These are phyloP conservation scores for Debaryomycetaceae sp. DNA, from an alignment of 1,139 yeast genomes.

Conservation along the genomic window DNA sequence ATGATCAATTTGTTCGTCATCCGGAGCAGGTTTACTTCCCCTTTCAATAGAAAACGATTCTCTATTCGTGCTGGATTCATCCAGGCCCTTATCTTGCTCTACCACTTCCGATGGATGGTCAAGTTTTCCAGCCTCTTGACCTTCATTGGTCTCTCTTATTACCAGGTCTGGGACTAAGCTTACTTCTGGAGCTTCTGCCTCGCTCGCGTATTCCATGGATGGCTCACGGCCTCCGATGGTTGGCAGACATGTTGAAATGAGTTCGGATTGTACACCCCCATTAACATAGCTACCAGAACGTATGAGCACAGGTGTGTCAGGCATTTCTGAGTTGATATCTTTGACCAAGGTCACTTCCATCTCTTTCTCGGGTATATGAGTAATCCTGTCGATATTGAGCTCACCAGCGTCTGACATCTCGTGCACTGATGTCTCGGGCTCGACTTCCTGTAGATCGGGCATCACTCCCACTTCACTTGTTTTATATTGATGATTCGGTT, in stretches of 20 bases:
- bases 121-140: too few species aligned
- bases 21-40: not conserved
- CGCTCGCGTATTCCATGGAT: too few species aligned
- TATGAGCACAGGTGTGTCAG: not conserved
- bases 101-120: too few species aligned
- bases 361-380: not conserved
- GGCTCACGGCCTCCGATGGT: too few species aligned
- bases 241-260: not conserved
- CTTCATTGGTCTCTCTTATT: too few species aligned
- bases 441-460: not conserved
- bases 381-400: too few species aligned
- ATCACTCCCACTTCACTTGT: not conserved
- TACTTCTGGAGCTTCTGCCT: too few species aligned
- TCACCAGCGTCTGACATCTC: not conserved
- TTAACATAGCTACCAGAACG: not conserved
- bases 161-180: too few species aligned
- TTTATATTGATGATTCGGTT: not conserved
- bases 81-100: too few species aligned
- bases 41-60: not conserved
- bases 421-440: not conserved
- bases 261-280: too few species aligned
- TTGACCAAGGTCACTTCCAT: not conserved
- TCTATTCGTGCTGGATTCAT: not conserved
- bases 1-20: not conserved
- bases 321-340: not conserved